These are phyloP conservation scores for Thymus mandschuricus DNA, from an alignment of 257 asterid genomes.

Conservation along the genomic window DNA sequence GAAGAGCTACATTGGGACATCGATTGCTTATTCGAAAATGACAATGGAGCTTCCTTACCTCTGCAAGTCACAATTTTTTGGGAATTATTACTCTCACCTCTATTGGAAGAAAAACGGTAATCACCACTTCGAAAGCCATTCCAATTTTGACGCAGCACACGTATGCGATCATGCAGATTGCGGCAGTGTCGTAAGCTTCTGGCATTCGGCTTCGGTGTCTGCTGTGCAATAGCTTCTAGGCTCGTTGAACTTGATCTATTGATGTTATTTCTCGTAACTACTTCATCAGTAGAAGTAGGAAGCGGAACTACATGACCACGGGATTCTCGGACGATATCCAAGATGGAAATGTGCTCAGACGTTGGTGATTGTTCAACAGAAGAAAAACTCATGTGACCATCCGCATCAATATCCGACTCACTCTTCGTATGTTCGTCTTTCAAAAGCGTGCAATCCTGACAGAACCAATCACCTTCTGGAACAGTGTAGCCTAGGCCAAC, in stretches of 20 bases:
- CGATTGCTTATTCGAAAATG: slow-evolving; percentile 36
- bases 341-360: slow-evolving; percentile 38
- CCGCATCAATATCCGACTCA: slow-evolving; percentile 38
- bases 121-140: slow-evolving; percentile 53
- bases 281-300: slow-evolving; percentile 28
- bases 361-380: slow-evolving; percentile 16
- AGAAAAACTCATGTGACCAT: slow-evolving; percentile 27
- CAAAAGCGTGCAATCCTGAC: slow-evolving; percentile 66
- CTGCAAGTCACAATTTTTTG: slow-evolving; percentile 28
- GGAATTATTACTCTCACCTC: slow-evolving; percentile 31
- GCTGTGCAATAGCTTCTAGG: slow-evolving; percentile 24
- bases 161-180: slow-evolving; percentile 56
- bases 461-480: slow-evolving; percentile 91
- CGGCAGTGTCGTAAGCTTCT: slow-evolving; percentile 59
- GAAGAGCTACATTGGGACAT: slow-evolving; percentile 38
- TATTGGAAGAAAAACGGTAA: slow-evolving; percentile 46
- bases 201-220: slow-evolving; percentile 38
- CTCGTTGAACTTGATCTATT: slow-evolving; percentile 34
- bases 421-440: slow-evolving; percentile 54
- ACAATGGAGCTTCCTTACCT: slow-evolving; percentile 29
- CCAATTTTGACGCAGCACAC: slow-evolving; percentile 65
- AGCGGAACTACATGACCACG: slow-evolving; percentile 26
- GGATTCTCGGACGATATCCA: slow-evolving; percentile 53
- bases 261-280: slow-evolving; percentile 11
- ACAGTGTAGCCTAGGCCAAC: slow-evolving; percentile 66